These are phyloP conservation scores for Sclerotinia nivalis DNA, from an alignment of 2,329 filamentous ascomycete species.

Conservation along the genomic window DNA sequence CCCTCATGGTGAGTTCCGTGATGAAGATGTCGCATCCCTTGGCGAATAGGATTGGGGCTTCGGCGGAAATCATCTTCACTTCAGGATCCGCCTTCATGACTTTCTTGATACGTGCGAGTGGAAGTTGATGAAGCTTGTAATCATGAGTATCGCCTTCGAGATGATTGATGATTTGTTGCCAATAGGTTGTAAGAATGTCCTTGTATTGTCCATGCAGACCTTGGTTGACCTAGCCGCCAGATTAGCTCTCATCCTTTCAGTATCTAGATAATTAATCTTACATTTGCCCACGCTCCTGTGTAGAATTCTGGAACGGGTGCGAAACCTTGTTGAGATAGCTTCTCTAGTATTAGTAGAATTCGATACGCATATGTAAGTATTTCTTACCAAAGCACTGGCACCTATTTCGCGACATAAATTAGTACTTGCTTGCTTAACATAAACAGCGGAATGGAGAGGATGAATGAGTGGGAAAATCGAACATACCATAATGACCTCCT, in stretches of 20 bases:
- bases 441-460: background rate
- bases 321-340: constrained; percentile 85
- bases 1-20: constrained; percentile 97
- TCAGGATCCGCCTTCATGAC: constrained; percentile 99
- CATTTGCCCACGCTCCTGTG: constrained; percentile 93
- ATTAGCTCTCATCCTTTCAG: constrained; percentile 28
- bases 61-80: constrained; percentile 99
- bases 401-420: constrained; percentile 48
- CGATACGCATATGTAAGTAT: constrained; percentile 18
- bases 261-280: constrained; percentile 47
- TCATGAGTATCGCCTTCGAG: constrained; percentile 94
- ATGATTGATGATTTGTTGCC: constrained; percentile 97
- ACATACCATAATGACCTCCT: constrained; percentile 76
- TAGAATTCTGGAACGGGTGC: constrained; percentile 89
- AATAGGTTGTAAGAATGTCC: constrained; percentile 97
- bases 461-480: background rate
- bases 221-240: constrained; percentile 75
- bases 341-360: constrained; percentile 38
- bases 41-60: constrained; percentile 95
- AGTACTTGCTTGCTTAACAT: constrained; percentile 30
- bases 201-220: constrained; percentile 89
- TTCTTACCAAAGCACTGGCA: constrained; percentile 66
- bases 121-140: constrained; percentile 97
- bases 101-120: constrained; percentile 98
- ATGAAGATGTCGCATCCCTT: constrained; percentile 99